A percentile compares a stretch with the other conserved stretches of the same genome.
These are phyloP conservation scores for Ambrosiella beaveri DNA, from an alignment of 2,329 filamentous ascomycete species.

Conservation along the genomic window DNA sequence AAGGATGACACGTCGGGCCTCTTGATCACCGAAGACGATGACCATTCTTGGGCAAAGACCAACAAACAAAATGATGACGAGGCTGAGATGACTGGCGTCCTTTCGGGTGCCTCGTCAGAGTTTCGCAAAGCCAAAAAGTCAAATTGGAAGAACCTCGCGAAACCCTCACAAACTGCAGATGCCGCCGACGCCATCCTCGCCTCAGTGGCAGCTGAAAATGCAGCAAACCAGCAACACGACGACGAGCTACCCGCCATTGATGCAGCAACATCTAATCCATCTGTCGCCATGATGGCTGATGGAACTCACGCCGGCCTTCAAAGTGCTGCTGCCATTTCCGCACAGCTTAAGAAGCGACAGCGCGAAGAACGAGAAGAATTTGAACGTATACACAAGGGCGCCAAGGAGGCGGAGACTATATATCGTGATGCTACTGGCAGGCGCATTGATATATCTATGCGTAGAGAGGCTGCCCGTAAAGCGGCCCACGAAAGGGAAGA, in stretches of 20 bases:
- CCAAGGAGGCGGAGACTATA: constrained; percentile 50
- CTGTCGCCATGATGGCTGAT: constrained; percentile 58
- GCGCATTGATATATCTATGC: constrained; percentile 86
- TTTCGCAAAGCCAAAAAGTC: constrained; percentile 65
- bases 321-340: constrained; percentile 59
- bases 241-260: constrained; percentile 33
- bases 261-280: constrained; percentile 21
- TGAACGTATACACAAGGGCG: constrained; percentile 22
- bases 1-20: constrained; percentile 30
- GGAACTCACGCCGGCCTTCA: constrained; percentile 80
- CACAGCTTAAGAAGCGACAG: constrained; percentile 48
- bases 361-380: constrained; percentile 42
- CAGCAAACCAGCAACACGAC: constrained; percentile 29
- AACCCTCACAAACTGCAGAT: constrained; percentile 30
- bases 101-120: constrained; percentile 37
- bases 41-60: constrained; percentile 31
- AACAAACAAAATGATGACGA: constrained; percentile 31
- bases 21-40: constrained; percentile 48
- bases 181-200: constrained; percentile 67
- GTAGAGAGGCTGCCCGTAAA: constrained; percentile 67
- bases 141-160: constrained; percentile 57
- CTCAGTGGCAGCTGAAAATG: constrained; percentile 50
- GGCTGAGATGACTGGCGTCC: constrained; percentile 22
- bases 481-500: constrained; percentile 49
- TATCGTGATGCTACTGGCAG: constrained; percentile 89